Base-by-base conservation (phyloP, 352 stramenopile genomes). In the Pythium monospermum region DNA sequence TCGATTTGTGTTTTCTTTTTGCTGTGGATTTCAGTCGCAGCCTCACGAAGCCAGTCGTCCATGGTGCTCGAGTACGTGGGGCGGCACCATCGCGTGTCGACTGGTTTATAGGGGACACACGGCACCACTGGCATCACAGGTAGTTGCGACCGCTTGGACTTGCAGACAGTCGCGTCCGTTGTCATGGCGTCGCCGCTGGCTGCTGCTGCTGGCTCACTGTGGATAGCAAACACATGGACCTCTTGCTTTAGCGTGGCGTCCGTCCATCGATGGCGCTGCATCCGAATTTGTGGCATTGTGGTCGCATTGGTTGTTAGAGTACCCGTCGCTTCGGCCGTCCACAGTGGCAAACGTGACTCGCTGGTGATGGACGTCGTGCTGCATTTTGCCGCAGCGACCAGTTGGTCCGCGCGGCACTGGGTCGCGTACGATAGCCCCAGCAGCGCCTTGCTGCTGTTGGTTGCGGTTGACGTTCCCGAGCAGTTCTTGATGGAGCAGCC, bases 1-100 rank as follows among this genome's bases (percentile, higher is more conserved):
- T 25, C 38, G 27, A 47, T 56, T 16, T 36, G 15, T 10, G 16
- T 35, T 18, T 46, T 33, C 25, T 38, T 54, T 15, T 36, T n/a
- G 16, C 10, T 23, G 26, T 40, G 16, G 18, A 64, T 39, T 6
- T 36, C 5, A 25, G 19, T 10, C 0, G 57, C 28, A 23, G 69
- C 68, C 16, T 68, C 50, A 6, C 40, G 30, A n/a, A 74, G 25
- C 66, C 66, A 74, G 16, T 47, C 53, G 2, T 27, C 46, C 33
- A 74, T 56, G 3, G 66, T 16, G 1, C 48, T 25, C 27, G 61
- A 63, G 7, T 31, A 41, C 22, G 33, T 49, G 2, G 66, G 66
- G 11, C 61, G 62, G 51, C 66, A 74, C 66, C 66, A 74, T 23
- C 62, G 49, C 27, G 49, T 32, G 13, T 68, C 63, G n/a, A 53